phyloP scores from a whole-genome alignment of 805 yeast species.

The Pichia occidentalis region DNA sequence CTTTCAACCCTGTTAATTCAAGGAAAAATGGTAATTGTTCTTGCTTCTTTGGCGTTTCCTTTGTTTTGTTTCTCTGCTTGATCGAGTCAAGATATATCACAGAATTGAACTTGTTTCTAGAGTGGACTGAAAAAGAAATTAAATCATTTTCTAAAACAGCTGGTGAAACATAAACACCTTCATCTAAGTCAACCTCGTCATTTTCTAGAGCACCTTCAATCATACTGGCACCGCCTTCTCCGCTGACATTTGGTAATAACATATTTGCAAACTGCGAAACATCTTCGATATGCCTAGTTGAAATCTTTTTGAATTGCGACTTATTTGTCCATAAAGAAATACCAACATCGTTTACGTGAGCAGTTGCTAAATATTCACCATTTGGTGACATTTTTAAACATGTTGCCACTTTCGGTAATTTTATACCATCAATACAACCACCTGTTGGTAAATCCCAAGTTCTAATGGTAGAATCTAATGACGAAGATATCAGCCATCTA shows the following conservation, averaged over 20 bases:
- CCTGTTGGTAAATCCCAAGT: constrained; percentile 99
- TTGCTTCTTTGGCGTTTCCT: constrained; percentile 80
- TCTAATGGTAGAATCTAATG: constrained; percentile 80
- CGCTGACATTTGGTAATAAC: constrained; percentile 68
- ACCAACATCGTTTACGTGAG: constrained; percentile 88
- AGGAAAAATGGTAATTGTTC: constrained; percentile 78
- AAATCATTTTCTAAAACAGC: constrained; percentile 58
- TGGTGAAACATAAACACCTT: constrained; percentile 41
- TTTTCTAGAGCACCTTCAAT: constrained; percentile 70
- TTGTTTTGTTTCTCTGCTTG: constrained; percentile 82
- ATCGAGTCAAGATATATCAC: constrained; percentile 77
- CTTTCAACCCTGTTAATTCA: constrained; percentile 54
- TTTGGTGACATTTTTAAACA: constrained; percentile 72
- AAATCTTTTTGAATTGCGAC: constrained; percentile 72
- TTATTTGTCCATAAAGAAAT: constrained; percentile 88
- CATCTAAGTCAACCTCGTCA: constrained; percentile 25
- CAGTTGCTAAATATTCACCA: constrained; percentile 86
- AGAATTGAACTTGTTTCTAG: constrained; percentile 74
- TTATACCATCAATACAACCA: constrained; percentile 89
- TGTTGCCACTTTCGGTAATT: constrained; percentile 73
- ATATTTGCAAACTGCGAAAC: constrained; percentile 65
- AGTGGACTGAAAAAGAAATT: constrained; percentile 68
- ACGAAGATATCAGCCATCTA: constrained; percentile 82
- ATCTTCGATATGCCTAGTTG: constrained; percentile 67
- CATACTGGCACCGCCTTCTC: constrained; percentile 65